Evolutionary conservation across 164 flowering plant genomes (phyloP), one percentile per base, ranked within the genome.

Genomic region (Buxus sempervirens): DNA sequence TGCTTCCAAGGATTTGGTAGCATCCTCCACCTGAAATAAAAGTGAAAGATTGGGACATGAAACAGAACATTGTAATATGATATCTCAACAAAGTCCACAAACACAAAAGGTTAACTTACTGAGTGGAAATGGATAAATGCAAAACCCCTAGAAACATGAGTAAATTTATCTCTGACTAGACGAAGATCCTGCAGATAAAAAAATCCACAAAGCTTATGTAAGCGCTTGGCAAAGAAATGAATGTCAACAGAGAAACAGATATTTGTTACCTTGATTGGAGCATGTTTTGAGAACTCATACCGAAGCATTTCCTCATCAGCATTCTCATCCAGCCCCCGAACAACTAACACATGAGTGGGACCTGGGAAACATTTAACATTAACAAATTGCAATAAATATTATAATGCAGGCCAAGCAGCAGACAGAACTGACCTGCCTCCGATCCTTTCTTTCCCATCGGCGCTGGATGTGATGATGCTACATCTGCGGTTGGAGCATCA

Each of bases 291-390:
- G 74, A 96, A 96, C 69, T 96, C 99, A 76, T 96, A 96, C 1
- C 99, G 97, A 71, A 96, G 88, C 99, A 93, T 93, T 71, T 93
- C 99, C 74, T 96, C 99, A 83, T 96, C 99, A 58, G 98, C 97
- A 88, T 93, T 90, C 69, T 93, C 98, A 83, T 96, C 99, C 90
- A 96, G 84, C 56, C 99, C 99, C 69, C 97, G 91, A 51, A 93
- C 95, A 76, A 93, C 99, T 79, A 96, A 76, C 38, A 96, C 99
- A 85, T 96, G 98, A 21, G 97, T 90, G 42, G 97, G 99, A 70
- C 98, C 99, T 96, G 77, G 60, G 41, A 66, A 70, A 22, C 61
- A 14, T 68, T 62, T 55, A 63, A 63, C 19, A 36, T 45, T 58
- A 26, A 28, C 14, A 36, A 2, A 32, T 51, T 2, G 21, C 14